These are phyloP conservation scores for Shiraia sp. DNA, from an alignment of 2,329 filamentous ascomycete species.

Conservation along the genomic window DNA sequence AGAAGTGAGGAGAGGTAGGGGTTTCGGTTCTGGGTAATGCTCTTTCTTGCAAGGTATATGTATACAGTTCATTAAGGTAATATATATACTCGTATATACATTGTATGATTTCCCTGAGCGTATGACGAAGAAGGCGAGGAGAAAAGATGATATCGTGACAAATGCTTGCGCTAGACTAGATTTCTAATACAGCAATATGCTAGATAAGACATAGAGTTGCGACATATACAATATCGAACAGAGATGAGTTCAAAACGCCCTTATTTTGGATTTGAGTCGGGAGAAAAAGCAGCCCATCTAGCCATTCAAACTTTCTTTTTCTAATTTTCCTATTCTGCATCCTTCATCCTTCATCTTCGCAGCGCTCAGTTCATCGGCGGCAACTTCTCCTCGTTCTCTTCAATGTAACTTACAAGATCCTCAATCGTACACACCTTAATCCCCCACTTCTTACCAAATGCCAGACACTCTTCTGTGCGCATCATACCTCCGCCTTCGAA, in stretches of 20 bases:
- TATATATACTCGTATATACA: too few relatives aligned
- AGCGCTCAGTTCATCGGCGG: neutral
- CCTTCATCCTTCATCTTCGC: too few relatives aligned
- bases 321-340: too few relatives aligned
- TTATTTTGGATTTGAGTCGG: too few relatives aligned
- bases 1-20: too few relatives aligned
- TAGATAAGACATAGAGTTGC: constrained; percentile 1
- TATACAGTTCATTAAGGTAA: neutral
- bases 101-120: too few relatives aligned
- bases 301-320: too few relatives aligned
- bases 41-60: too few relatives aligned
- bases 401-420: constrained; percentile 78
- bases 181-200: neutral
- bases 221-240: constrained; percentile 6
- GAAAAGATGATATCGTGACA: neutral
- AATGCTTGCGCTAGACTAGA: constrained; percentile 3
- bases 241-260: too few relatives aligned
- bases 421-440: constrained; percentile 95
- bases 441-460: constrained; percentile 85
- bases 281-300: too few relatives aligned
- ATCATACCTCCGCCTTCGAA: constrained; percentile 81
- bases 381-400: constrained; percentile 68
- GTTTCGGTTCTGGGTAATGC: too few relatives aligned
- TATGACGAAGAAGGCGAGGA: too few relatives aligned
- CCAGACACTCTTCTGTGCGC: constrained; percentile 82